A percentile compares a stretch with the other conserved stretches of the same genome.
Conservation (phyloP, 805 yeast genomes). For the Candida anglica region DNA sequence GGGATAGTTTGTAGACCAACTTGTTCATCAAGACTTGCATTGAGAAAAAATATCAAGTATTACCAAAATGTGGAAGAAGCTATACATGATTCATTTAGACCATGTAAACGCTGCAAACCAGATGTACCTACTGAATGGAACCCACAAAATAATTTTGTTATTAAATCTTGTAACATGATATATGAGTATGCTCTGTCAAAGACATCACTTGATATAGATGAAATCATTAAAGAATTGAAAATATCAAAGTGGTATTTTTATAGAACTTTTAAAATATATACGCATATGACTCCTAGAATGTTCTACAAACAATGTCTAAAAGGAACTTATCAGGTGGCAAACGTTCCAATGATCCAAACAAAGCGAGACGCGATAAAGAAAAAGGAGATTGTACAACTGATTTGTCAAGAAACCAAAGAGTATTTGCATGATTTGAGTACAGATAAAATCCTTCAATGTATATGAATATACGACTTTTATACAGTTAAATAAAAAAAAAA, state of each 20-base stretch:
- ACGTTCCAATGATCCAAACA: constrained; percentile 1
- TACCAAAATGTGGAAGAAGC: constrained; percentile 1
- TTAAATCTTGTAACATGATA: constrained; percentile 1
- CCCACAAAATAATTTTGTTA: not conserved
- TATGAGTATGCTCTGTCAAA: not conserved
- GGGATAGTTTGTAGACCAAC: constrained; percentile 4
- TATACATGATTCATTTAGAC: not conserved
- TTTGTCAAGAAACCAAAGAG: not conserved
- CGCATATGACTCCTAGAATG: not conserved
- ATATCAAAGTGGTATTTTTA: constrained; percentile 3
- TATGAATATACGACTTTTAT: not conserved
- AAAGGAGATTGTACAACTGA: not conserved
- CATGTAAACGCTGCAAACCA: constrained; percentile 5
- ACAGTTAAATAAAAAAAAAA: not conserved
- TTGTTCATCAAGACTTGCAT: constrained; percentile 2
- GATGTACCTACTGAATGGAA: not conserved
- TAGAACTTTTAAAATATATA: constrained; percentile 2
- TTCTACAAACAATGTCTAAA: not conserved
- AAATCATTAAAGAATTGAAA: not conserved
- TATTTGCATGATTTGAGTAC: not conserved
- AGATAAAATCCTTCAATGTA: not conserved
- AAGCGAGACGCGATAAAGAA: not conserved
- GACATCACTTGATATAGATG: constrained; percentile 1
- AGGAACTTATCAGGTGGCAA: not conserved
- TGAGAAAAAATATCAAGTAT: not conserved